phyloP scores from a whole-genome alignment of 257 asterid species.

The Solanum chaucha region DNA sequence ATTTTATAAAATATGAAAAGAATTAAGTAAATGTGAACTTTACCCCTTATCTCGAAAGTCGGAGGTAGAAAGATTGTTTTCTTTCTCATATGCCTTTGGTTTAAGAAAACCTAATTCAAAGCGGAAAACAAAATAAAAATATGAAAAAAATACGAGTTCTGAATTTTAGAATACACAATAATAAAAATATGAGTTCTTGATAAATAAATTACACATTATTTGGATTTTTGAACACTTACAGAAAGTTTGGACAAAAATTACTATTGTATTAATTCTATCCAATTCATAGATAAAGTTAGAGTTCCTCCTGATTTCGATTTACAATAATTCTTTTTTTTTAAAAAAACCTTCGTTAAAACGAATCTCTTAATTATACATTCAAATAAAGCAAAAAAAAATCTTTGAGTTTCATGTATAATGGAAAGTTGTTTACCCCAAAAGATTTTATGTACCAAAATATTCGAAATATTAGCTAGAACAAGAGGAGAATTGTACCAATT shows the following conservation, averaged over 20 bases:
- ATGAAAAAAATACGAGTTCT: background rate
- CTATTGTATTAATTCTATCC: too few relatives aligned
- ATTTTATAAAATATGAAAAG: background rate
- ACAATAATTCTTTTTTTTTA: too few relatives aligned
- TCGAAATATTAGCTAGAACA: background rate
- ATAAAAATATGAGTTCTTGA: background rate
- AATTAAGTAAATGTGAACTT: background rate
- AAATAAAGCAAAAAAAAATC: background rate
- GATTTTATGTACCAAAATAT: background rate
- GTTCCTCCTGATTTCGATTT: background rate
- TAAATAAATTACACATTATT: background rate
- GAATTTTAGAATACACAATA: background rate
- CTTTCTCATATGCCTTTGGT: too few relatives aligned
- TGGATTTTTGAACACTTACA: background rate
- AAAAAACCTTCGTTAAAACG: background rate
- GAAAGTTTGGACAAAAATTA: too few relatives aligned
- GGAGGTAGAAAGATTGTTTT: too few relatives aligned
- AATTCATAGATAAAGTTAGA: background rate
- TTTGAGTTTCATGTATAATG: background rate
- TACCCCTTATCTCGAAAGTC: too few relatives aligned
- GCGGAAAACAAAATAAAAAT: rapidly evolving
- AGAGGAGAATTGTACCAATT: background rate
- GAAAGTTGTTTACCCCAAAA: background rate
- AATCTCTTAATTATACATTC: background rate
- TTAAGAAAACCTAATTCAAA: too few relatives aligned